Evolutionary conservation across 192 early-diverging fungal genomes (phyloP), one percentile per base, ranked within the genome.

Genomic region (Dimargaris xerosporica): DNA sequence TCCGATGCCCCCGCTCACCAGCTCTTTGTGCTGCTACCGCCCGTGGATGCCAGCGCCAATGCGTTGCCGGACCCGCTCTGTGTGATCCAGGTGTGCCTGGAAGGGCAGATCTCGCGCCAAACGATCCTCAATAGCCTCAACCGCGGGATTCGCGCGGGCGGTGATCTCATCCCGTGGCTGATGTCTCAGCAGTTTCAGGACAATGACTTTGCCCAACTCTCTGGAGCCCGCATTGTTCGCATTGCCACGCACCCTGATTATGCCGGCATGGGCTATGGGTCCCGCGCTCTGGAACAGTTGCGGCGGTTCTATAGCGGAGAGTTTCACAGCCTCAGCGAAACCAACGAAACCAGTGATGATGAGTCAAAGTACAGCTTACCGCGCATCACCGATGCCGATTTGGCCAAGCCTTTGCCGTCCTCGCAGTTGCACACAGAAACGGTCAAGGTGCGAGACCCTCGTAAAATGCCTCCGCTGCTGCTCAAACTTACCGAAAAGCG

Each of bases 231-330:
- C 50, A 82, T 99, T 15, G 96, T 99, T 26, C 85, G 96, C 39
- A 94, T 99, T 65, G 96, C 96, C 48, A 99, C 96, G 1, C 92
- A 96, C 72, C 93, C 93, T 7, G 93, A 97, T 64, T 97, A 97
- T 67, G 77, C 88, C 42, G 83, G 90, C 48, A 99, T 97, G 96
- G 96, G 96, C 7, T 99, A 99, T 72, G 96, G 96, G 0, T 72
- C 78, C 39, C 80, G 91, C n/a, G 89, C 92, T 15, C 68, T 97
- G 42, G 88, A 90, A 58, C 78, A 85, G 60, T 75, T 99, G n/a
- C 80, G 84, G 39, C 71, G 82, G 46, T 99, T 92, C 71, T 97
- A 93, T 75, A 76, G 84, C 75, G 93, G 90, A 31, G 72, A 86
- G 70, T 81, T 90, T 64, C 69, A 80, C 39, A 77, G 78, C 51